Evolutionary conservation across 192 early-diverging fungal genomes (phyloP).

Genomic region (Allomyces arbusculus): DNA sequence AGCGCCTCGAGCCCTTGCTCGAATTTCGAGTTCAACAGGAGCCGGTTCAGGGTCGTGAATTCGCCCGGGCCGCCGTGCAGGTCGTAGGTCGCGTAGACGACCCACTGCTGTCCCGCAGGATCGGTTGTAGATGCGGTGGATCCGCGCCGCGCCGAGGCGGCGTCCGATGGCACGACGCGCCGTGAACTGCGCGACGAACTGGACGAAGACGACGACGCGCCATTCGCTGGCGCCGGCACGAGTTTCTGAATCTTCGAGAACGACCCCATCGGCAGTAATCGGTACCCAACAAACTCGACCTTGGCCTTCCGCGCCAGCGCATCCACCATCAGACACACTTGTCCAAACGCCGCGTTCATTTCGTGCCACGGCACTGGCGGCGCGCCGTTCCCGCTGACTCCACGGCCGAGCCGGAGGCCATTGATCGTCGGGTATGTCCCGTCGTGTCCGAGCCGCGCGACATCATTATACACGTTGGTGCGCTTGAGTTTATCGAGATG

Average conservation of each 20-base stretch:
- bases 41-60: neutral
- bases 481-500: constrained; percentile 69
- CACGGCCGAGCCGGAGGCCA: constrained; percentile 67
- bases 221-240: constrained; percentile 42
- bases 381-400: constrained; percentile 18
- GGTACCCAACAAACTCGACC: constrained; percentile 59
- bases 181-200: neutral
- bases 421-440: constrained; percentile 85
- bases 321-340: constrained; percentile 63
- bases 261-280: constrained; percentile 74
- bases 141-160: neutral
- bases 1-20: neutral
- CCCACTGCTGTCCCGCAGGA: constrained; percentile 39
- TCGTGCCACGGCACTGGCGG: constrained; percentile 83
- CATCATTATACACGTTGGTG: constrained; percentile 89
- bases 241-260: constrained; percentile 78
- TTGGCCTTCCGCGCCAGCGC: constrained; percentile 66
- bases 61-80: neutral
- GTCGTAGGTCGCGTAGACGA: constrained; percentile 12
- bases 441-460: constrained; percentile 69
- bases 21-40: neutral
- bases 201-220: constrained; percentile 48
- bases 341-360: constrained; percentile 93
- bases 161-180: neutral
- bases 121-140: neutral